A percentile compares a stretch with the other conserved stretches of the same genome.
These are phyloP conservation scores for Mucor racemosus DNA, from an alignment of 371 early-diverging fungal species.

Conservation along the genomic window DNA sequence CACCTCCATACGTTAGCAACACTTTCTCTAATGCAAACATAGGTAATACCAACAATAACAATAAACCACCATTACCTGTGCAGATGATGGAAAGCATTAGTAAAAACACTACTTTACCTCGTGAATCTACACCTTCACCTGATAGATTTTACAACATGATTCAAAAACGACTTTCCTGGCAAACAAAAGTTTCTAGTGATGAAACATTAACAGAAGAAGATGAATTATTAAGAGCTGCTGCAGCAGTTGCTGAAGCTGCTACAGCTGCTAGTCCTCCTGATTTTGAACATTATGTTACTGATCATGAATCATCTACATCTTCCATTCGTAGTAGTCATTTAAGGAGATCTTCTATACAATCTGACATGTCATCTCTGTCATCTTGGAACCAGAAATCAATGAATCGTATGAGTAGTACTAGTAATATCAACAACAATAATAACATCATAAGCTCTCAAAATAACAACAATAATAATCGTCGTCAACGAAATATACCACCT, in stretches of 20 bases:
- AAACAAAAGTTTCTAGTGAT: constrained; percentile 23
- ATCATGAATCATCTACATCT: constrained; percentile 50
- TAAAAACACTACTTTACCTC: constrained; percentile 7
- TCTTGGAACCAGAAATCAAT: constrained; percentile 21
- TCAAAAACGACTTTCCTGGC: constrained; percentile 45
- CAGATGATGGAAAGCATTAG: constrained; percentile 7
- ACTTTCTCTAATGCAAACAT: neutral
- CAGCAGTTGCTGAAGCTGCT: neutral
- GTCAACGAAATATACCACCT: neutral
- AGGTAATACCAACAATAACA: neutral
- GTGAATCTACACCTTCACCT: constrained; percentile 50
- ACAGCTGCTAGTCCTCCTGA: constrained; percentile 24
- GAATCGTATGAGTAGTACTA: constrained; percentile 2
- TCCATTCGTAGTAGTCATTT: constrained; percentile 49
- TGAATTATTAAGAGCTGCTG: constrained; percentile 4
- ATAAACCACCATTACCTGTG: neutral
- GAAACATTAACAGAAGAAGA: constrained; percentile 33
- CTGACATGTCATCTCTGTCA: constrained; percentile 37
- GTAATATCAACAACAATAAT: neutral
- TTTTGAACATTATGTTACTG: constrained; percentile 41
- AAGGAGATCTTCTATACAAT: constrained; percentile 49
- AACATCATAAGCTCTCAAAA: neutral
- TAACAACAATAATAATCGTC: neutral
- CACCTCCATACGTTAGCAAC: constrained; percentile 15
- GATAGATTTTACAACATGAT: constrained; percentile 53